These are phyloP conservation scores for Amauroascus verrucosus DNA, from an alignment of 2,329 filamentous ascomycete genomes.

Conservation along the genomic window DNA sequence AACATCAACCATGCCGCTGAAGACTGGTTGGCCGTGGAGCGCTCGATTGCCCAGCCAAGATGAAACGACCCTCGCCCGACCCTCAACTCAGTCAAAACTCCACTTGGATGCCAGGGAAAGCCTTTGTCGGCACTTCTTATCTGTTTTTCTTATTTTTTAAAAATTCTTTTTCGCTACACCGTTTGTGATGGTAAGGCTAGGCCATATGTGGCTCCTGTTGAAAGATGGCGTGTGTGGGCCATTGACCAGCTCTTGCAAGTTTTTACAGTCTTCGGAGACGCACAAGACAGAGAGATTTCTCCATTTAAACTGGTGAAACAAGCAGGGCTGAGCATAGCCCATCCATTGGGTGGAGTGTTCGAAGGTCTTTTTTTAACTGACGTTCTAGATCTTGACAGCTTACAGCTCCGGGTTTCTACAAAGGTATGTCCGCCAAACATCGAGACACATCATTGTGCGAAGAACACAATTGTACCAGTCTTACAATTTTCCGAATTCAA, in stretches of 20 bases:
- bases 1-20: neutral
- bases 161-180: neutral
- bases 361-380: neutral
- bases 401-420: neutral
- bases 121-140: neutral
- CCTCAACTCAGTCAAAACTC: neutral
- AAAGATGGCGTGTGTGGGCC: too few species aligned
- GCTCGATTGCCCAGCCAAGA: constrained; percentile 1
- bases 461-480: neutral
- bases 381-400: neutral
- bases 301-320: neutral
- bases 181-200: neutral
- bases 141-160: neutral
- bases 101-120: neutral
- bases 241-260: neutral
- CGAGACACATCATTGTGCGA: too few species aligned
- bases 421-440: too few species aligned
- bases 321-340: neutral
- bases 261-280: neutral
- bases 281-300: neutral
- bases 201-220: too few species aligned
- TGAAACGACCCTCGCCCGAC: neutral
- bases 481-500: neutral
- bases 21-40: constrained; percentile 4
- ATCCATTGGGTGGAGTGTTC: neutral